Base-by-base conservation (phyloP, 768 basidiomycete species). In the Xerocomus spinulosus region DNA sequence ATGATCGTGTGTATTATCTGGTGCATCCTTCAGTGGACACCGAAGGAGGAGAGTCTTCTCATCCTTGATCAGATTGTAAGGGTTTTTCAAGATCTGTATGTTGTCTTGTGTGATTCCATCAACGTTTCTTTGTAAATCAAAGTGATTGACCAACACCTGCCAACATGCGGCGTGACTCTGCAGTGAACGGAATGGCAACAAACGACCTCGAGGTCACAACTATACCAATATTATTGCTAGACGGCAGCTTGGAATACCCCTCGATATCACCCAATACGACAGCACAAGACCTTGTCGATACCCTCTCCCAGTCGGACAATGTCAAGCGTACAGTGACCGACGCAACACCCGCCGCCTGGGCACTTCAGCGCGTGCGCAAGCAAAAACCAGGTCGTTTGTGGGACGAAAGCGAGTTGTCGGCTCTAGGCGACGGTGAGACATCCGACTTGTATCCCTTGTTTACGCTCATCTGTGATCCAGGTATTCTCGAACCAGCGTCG, bases 21-120 rank as follows among this genome's bases (percentile, higher is more conserved):
- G 90, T 95, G 3, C 92, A 93, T 71, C 90, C 90, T 1, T 79
- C 83, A 2, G 89, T 92, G 29, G 90, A 92, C 58, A 79, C 80
- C 9, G 87, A 92, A 49, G 62, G 54, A 0, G 67, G 56, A 5
- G 68, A 70, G 17, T 72, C 72, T 8, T 74, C 72, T 20, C 53
- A 61, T 44, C 58, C 56, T 6, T 61, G 42, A 63, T 32, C 26
- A n/a, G 24, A 10, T 21, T 10, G 41, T 5, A n/a, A 38, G 36
- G 8, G 49, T 26, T 33, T 3, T 26, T 45, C 17, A 24, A 46
- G 46, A 60, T 51, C 49, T 51, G 20, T 35, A n/a, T 50, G 42
- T 49, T 49, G 48, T 41, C 44, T 46, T 8, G 38, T 37, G 25
- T 58, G 41, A 40, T 59, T 28, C 29, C 13, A 25, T 46, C 28